Conservation (phyloP, 164 flowering plant species). For the Magnolia sinica region DNA sequence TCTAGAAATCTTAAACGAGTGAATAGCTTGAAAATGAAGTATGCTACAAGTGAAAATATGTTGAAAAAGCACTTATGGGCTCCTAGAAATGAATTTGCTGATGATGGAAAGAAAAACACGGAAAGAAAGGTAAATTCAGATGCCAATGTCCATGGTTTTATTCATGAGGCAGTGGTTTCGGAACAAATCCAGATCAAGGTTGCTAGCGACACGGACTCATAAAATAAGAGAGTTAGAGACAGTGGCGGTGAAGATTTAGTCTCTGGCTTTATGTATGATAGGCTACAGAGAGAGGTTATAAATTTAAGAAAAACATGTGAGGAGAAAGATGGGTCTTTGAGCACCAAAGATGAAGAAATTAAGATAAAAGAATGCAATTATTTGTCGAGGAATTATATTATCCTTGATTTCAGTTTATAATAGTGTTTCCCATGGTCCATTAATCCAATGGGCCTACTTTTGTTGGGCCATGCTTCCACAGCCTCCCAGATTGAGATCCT, state of each 20-base stretch:
- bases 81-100: conserved; percentile 44
- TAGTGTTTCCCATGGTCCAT: not conserved
- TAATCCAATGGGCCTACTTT: too few relatives aligned
- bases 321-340: conserved; percentile 50
- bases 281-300: conserved; percentile 42
- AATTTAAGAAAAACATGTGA: conserved; percentile 31
- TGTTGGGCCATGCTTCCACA: too few relatives aligned
- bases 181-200: conserved; percentile 26
- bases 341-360: conserved; percentile 73
- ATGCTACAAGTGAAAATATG: conserved; percentile 35
- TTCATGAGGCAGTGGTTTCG: not conserved
- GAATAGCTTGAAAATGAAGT: conserved; percentile 9
- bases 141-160: not conserved
- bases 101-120: conserved; percentile 51
- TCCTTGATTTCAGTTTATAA: not conserved
- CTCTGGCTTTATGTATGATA: conserved; percentile 83
- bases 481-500: too few relatives aligned
- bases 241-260: conserved; percentile 47
- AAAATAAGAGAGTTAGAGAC: conserved; percentile 21
- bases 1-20: conserved; percentile 26
- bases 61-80: conserved; percentile 50
- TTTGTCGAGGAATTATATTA: not conserved
- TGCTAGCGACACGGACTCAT: conserved; percentile 14
- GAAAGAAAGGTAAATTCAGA: conserved; percentile 31
- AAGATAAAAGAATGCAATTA: conserved; percentile 38